Percentiles rank a stretch among this genome's conserved stretches.
phyloP scores from a whole-genome alignment of 495 filamentous ascomycete species.

The Penicillium canariense region DNA sequence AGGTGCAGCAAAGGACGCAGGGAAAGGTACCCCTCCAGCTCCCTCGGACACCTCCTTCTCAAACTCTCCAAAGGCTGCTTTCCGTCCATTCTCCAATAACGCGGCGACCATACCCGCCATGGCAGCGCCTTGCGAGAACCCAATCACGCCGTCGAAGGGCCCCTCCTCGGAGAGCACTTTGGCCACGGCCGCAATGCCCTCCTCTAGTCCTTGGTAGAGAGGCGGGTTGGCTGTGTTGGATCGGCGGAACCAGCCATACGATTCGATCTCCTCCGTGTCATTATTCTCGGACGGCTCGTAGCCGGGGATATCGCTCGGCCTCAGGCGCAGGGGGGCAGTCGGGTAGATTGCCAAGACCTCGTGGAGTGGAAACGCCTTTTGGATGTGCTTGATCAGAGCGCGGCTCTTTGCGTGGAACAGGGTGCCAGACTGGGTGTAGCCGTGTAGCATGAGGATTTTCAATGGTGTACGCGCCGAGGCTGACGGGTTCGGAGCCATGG shows the following conservation, averaged over 20 bases:
- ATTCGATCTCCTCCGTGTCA: constrained; percentile 51
- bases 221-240: constrained; percentile 43
- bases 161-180: constrained; percentile 55
- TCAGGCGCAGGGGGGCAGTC: constrained; percentile 55
- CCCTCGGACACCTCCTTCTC: constrained; percentile 21
- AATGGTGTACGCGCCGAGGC: constrained; percentile 34
- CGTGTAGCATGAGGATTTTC: constrained; percentile 57
- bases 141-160: constrained; percentile 70
- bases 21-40: constrained; percentile 41
- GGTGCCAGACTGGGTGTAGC: constrained; percentile 88
- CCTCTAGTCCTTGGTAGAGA: constrained; percentile 65
- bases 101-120: constrained; percentile 62
- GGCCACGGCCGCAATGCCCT: constrained; percentile 60
- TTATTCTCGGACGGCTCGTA: constrained; percentile 43
- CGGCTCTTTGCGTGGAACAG: constrained; percentile 88
- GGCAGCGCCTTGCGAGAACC: constrained; percentile 71
- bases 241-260: constrained; percentile 84
- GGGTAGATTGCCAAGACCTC: constrained; percentile 53
- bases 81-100: constrained; percentile 60
- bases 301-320: constrained; percentile 68
- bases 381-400: constrained; percentile 76
- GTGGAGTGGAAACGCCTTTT: constrained; percentile 63
- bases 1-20: constrained; percentile 46
- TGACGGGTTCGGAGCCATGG: constrained; percentile 24
- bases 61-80: constrained; percentile 44